These are phyloP conservation scores for Lachnellula hyalina DNA, from an alignment of 2,329 filamentous ascomycete species.

Conservation along the genomic window DNA sequence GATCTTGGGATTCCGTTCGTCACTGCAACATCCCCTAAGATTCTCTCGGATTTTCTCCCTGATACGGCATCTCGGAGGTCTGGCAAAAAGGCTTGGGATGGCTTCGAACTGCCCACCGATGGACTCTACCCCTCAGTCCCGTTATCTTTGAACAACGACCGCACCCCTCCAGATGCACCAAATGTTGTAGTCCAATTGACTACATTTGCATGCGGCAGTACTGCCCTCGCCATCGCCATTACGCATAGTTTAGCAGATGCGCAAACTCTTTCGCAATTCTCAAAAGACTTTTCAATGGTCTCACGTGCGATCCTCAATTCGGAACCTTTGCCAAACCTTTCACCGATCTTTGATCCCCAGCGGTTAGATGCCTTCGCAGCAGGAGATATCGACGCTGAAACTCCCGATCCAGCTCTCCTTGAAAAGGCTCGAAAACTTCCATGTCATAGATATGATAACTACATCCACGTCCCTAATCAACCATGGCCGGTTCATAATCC, in stretches of 20 bases:
- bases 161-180: conserved; percentile 14
- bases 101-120: conserved; percentile 31
- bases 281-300: conserved; percentile 37
- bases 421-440: conserved; percentile 35
- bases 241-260: conserved; percentile 43
- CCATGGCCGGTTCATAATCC: conserved; percentile 22
- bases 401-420: conserved; percentile 27
- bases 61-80: conserved; percentile 14
- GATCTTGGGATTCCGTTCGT: conserved; percentile 41
- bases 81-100: conserved; percentile 32
- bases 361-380: conserved; percentile 34
- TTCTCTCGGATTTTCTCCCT: conserved; percentile 31
- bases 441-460: conserved; percentile 45
- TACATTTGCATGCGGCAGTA: conserved; percentile 37
- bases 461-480: conserved; percentile 7
- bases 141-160: conserved; percentile 30
- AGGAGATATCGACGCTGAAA: conserved; percentile 26
- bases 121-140: conserved; percentile 32
- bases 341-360: conserved; percentile 37
- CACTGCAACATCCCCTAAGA: conserved; percentile 27
- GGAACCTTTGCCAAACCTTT: conserved; percentile 11
- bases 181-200: conserved; percentile 38
- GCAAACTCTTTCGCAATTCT: conserved; percentile 38
- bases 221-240: conserved; percentile 37
- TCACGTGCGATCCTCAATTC: conserved; percentile 15